Percentiles rank a stretch among this genome's conserved stretches.
phyloP scores from a whole-genome alignment of 2,329 filamentous ascomycete genomes.

The Colletotrichum acutatum region DNA sequence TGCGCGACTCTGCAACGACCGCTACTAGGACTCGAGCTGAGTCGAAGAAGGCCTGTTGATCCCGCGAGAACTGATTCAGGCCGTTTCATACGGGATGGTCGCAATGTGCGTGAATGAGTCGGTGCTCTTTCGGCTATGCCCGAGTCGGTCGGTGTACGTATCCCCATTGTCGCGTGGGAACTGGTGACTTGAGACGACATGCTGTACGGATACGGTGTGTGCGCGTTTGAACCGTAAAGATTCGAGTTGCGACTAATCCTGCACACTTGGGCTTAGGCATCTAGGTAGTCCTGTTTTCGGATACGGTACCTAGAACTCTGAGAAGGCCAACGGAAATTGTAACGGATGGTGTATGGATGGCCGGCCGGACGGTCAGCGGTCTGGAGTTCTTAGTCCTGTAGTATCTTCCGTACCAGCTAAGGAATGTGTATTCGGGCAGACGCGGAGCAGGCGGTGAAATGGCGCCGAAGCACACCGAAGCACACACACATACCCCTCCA shows the following conservation, averaged over 20 bases:
- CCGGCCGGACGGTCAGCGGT: conserved; percentile 1
- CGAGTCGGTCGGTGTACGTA: conserved; percentile 12
- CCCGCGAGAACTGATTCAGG: conserved; percentile 28
- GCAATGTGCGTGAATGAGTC: conserved; percentile 16
- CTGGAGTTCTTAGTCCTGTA: neutral
- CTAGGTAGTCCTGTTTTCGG: neutral
- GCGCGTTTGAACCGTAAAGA: conserved; percentile 12
- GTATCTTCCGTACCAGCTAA: neutral
- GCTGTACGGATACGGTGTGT: neutral
- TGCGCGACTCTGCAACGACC: neutral
- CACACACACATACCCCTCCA: conserved; percentile 29
- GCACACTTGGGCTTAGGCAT: too few relatives aligned
- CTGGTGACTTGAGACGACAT: conserved; percentile 26
- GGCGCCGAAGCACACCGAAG: conserved; percentile 33
- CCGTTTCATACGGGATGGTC: conserved; percentile 30
- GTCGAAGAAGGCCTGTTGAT: conserved; percentile 7
- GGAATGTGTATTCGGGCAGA: neutral
- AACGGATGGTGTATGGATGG: neutral
- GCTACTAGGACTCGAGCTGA: conserved; percentile 2
- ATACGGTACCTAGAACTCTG: conserved; percentile 7
- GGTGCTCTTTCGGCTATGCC: conserved; percentile 4
- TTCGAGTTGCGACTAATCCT: neutral
- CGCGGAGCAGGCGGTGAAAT: conserved; percentile 20
- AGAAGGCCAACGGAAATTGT: neutral
- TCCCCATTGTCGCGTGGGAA: conserved; percentile 16